Evolutionary conservation across 176 grass and related monocot genomes (phyloP).

Genomic region (Areca catechu): DNA sequence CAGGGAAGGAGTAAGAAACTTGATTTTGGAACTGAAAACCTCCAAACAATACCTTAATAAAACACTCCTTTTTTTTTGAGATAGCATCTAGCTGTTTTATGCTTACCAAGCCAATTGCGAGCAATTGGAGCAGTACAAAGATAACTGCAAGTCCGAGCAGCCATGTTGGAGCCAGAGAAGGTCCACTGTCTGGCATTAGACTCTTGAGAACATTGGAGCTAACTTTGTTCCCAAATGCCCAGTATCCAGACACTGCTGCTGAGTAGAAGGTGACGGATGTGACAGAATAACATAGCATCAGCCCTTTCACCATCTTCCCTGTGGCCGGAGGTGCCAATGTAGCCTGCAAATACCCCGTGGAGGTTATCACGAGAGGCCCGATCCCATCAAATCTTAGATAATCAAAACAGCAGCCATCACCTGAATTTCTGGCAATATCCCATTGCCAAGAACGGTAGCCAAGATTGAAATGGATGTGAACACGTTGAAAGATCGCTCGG

Average conservation of each 20-base stretch:
- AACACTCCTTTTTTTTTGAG: too few species aligned
- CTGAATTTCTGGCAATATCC: conserved; percentile 97
- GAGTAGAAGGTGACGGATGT: conserved; percentile 63
- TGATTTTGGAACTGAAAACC: too few species aligned
- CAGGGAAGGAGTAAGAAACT: too few species aligned
- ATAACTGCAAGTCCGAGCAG: conserved; percentile 59
- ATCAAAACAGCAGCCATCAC: conserved; percentile 9
- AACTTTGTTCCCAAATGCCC: conserved; percentile 76
- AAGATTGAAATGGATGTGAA: conserved; percentile 92
- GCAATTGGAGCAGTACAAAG: conserved; percentile 81
- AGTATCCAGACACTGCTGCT: conserved; percentile 55
- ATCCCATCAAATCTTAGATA: too few species aligned
- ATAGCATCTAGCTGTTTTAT: too few species aligned
- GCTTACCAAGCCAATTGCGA: conserved; percentile 76
- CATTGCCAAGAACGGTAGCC: conserved; percentile 82
- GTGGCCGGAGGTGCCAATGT: conserved; percentile 85
- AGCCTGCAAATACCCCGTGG: conserved; percentile 32
- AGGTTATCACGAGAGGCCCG: too few species aligned
- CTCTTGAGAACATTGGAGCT: conserved; percentile 81
- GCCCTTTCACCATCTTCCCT: conserved; percentile 94
- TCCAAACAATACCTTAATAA: too few species aligned
- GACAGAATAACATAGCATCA: conserved; percentile 65
- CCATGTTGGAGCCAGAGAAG: conserved; percentile 68
- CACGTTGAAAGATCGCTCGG: conserved; percentile 45
- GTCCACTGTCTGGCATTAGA: conserved; percentile 66